Evolutionary conservation across 2,329 filamentous ascomycete genomes (phyloP).

Genomic region (Sordariomycetes sp.): DNA sequence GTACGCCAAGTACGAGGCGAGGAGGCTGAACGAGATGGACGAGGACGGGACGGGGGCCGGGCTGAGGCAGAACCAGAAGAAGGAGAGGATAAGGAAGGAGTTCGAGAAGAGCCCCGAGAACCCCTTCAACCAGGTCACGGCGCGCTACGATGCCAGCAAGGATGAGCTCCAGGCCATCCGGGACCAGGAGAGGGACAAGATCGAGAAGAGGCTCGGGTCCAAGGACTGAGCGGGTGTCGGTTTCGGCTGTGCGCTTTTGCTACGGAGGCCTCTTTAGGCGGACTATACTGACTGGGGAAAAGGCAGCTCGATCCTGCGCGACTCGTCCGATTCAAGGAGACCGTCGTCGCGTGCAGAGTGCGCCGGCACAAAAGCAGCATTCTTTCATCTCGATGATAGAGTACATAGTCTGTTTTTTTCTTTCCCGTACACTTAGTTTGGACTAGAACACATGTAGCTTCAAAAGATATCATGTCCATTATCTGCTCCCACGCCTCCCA

Average conservation of each 20-base stretch:
- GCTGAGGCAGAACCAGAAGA: slow-evolving; percentile 69
- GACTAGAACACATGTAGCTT: background rate
- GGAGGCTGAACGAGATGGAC: slow-evolving; percentile 74
- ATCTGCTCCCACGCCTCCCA: background rate
- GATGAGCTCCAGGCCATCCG: slow-evolving; percentile 60
- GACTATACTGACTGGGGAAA: background rate
- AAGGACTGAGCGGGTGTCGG: background rate
- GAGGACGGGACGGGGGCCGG: slow-evolving; percentile 60
- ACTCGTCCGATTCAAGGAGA: background rate
- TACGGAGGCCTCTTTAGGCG: background rate
- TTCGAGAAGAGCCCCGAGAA: slow-evolving; percentile 94
- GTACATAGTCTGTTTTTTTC: background rate
- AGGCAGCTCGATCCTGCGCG: background rate
- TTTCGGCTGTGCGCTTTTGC: background rate
- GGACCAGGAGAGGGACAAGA: slow-evolving; percentile 55
- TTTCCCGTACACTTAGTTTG: background rate
- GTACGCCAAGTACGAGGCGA: slow-evolving; percentile 69
- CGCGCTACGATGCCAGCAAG: slow-evolving; percentile 61
- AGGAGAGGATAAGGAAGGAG: slow-evolving; percentile 76
- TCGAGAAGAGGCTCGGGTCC: slow-evolving; percentile 52
- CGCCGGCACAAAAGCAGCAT: background rate
- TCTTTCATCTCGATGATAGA: background rate
- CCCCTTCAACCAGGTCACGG: slow-evolving; percentile 79
- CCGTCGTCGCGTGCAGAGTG: background rate
- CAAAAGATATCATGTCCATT: background rate